Base-by-base conservation (phyloP, 306 rosid genomes). In the Pueraria montana region DNA sequence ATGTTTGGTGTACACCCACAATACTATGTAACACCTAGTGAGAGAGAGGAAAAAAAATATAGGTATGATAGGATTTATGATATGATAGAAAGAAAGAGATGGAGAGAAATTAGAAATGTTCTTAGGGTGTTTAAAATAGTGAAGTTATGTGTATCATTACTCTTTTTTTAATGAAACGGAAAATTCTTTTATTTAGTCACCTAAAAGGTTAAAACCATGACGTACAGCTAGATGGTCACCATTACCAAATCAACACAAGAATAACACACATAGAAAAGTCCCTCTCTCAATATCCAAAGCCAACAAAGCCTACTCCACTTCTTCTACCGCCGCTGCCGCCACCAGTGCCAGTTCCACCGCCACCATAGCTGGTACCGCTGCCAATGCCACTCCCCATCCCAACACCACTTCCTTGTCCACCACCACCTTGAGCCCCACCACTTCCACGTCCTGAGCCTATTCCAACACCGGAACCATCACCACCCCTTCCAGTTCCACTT, bases 321-420 rank as follows among this genome's bases (percentile, higher is more conserved):
- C 12, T 42, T 38, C 73, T 3, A 24, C 36, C 17, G 11, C 48
- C 62, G 5, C 24, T 21, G 2, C 80, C 66, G 3, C 58, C 27
- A 2, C 34, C 12, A 43, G 0, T 9, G 11, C 11, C 26, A 17
- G 43, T 8, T 14, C 78, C 34, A 2, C 69, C 65, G 1, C 55
- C 61, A 55, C 67, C 79, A 38, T 1, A 21, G 16, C 82, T 73
- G 0, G 13, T 0, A 3, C 81, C 80, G 4, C 20, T 45, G 6
- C 61, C 81, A 11, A 0, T 0, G 11, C 80, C 80, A 26, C 43
- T 42, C 24, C 80, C 70, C 42, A 76, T 11, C 12, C 80, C 80
- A 76, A 62, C 13, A 27, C 63, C 49, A 11, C 5, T 2, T 26
- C 49, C 82, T 77, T 64, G 48, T 8, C 82, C 82, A 48, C 74